These are phyloP conservation scores for Plenodomus biglobosus DNA, from an alignment of 2,329 filamentous ascomycete genomes.

Conservation along the genomic window DNA sequence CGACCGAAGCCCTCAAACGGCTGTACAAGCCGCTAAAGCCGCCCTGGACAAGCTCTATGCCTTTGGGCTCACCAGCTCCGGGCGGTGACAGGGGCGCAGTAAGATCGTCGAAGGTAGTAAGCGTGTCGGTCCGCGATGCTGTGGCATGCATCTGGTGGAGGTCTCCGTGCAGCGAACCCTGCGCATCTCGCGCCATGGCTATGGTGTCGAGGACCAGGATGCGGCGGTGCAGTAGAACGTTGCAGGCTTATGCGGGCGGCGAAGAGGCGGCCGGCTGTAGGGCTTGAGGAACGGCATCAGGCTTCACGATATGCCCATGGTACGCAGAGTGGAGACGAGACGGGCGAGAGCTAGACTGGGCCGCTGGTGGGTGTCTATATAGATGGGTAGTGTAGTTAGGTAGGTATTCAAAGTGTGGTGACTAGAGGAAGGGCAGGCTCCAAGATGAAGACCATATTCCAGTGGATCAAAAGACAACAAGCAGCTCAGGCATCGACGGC, in stretches of 20 bases:
- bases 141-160: conserved; percentile 87
- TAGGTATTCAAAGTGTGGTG: not conserved
- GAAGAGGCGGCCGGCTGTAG: conserved; percentile 7
- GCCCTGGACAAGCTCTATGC: conserved; percentile 75
- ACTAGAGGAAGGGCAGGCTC: not conserved
- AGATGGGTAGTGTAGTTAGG: conserved; percentile 1
- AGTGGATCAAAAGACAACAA: not conserved
- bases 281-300: conserved; percentile 25
- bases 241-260: conserved; percentile 2
- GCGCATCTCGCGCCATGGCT: conserved; percentile 33
- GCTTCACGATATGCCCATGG: conserved; percentile 12
- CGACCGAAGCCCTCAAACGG: conserved; percentile 80
- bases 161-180: conserved; percentile 23
- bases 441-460: not conserved
- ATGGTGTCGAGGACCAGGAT: not conserved
- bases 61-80: conserved; percentile 65
- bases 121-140: conserved; percentile 78
- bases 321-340: not conserved
- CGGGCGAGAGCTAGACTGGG: not conserved
- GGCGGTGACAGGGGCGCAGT: conserved; percentile 66
- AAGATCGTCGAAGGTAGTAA: conserved; percentile 95
- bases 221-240: conserved; percentile 2
- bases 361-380: too few species aligned
- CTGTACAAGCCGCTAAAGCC: conserved; percentile 88
- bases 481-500: conserved; percentile 2